Base-by-base conservation (phyloP, 345 rosid species). In the Turritis glabra region DNA sequence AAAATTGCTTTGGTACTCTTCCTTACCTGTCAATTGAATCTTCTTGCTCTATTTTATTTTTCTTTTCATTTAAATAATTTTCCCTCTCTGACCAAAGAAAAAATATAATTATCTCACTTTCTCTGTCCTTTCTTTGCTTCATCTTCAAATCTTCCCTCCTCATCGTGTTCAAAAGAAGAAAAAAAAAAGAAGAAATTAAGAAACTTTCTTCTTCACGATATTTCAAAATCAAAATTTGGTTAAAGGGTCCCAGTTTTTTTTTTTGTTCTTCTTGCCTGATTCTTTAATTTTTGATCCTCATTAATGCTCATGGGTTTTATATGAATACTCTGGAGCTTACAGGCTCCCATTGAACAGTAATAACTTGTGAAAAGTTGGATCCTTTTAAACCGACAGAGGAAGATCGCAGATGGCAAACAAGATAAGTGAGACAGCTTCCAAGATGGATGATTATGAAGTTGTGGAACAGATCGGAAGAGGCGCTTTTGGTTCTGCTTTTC, bases 401-500 rank as follows among this genome's bases (percentile, higher is more conserved):
- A 77, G 77, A 51, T 65, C 63, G 0, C 9, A 65, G 56, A 72
- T 77, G 81, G 57, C 77, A 59, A 66, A 77, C 64, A 72, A 77
- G 30, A 15, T 32, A 7, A 58, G 77, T 57, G 81, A 72, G 25
- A 50, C 57, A 40, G 63, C 10, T 65, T 85, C 88, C 10, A 90
- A 87, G 85, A 84, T 88, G 92, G 96, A 91, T 72, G 94, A 85
- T 61, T 95, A 95, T 82, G 90, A 92, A 82, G 86, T 92, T 3
- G 78, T 92, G 21, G 96, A 92, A 80, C 97, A 92, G 91, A 95
- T 92, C 85, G 99, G 99, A 44, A 84, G 97, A 77, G 97, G 97
- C 53, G 89, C 99, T 40, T 95, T 90, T 47, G 97, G 98, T 25
- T 79, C 99, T 73, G 94, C 99, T 75, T 92, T 90, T 82, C 97